phyloP scores from a whole-genome alignment of 2,329 filamentous ascomycete genomes.

The Tothia fuscella region DNA sequence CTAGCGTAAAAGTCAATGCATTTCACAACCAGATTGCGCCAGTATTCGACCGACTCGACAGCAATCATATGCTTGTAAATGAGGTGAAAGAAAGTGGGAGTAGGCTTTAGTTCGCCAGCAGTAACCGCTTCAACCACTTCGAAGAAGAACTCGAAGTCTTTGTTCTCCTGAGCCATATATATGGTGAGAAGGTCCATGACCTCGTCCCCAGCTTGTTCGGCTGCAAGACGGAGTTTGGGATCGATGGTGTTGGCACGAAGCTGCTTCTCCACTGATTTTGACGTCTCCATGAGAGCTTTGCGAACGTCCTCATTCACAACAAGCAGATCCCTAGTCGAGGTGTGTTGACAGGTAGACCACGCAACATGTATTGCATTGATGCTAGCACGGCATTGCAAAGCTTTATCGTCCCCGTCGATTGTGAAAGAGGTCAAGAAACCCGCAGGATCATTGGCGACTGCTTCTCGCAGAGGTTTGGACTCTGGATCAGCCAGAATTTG shows the following conservation, averaged over 20 bases:
- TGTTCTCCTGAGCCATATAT: slow-evolving; percentile 61
- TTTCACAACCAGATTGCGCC: slow-evolving; percentile 67
- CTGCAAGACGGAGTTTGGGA: slow-evolving; percentile 63
- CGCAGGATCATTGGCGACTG: slow-evolving; percentile 61
- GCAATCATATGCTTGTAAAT: slow-evolving; percentile 78
- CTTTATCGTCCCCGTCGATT: slow-evolving; percentile 47
- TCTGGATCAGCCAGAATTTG: slow-evolving; percentile 70
- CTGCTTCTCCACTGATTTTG: slow-evolving; percentile 66
- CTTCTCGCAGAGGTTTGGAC: slow-evolving; percentile 62
- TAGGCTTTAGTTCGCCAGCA: slow-evolving; percentile 66
- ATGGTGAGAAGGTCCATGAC: slow-evolving; percentile 75
- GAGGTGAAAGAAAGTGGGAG: slow-evolving; percentile 64
- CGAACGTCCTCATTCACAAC: slow-evolving; percentile 45
- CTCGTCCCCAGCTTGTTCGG: slow-evolving; percentile 80
- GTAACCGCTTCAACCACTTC: slow-evolving; percentile 75
- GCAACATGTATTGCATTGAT: slow-evolving; percentile 84
- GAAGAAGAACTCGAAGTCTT: slow-evolving; percentile 74
- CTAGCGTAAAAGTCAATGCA: slow-evolving; percentile 81
- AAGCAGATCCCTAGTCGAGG: slow-evolving; percentile 55
- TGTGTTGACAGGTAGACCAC: slow-evolving; percentile 60
- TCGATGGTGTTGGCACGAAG: slow-evolving; percentile 57
- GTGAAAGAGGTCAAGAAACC: slow-evolving; percentile 53
- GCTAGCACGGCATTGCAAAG: slow-evolving; percentile 61
- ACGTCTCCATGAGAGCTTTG: slow-evolving; percentile 47
- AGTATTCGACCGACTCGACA: slow-evolving; percentile 74